phyloP scores from a whole-genome alignment of 1,284 basidiomycete species.

The Malassezia equina region DNA sequence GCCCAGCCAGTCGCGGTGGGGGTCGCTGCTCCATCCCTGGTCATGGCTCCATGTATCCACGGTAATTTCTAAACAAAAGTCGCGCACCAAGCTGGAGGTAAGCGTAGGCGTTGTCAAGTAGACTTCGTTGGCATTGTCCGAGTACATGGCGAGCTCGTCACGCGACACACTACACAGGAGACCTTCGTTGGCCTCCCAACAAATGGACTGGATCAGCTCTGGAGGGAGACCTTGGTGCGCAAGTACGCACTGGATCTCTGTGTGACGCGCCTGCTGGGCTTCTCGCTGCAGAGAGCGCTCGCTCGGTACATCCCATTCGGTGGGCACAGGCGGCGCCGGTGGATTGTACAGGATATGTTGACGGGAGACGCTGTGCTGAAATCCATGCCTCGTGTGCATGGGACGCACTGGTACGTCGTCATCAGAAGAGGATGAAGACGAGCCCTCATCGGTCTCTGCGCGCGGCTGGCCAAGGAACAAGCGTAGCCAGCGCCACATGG shows the following conservation, averaged over 20 bases:
- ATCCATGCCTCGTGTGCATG: not conserved
- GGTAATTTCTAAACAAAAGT: not conserved
- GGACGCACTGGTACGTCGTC: not conserved
- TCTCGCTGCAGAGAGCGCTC: not conserved
- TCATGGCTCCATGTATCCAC: conserved; percentile 17
- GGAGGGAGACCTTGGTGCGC: conserved; percentile 4
- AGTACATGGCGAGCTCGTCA: not conserved
- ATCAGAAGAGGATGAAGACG: not conserved
- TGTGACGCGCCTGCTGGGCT: not conserved
- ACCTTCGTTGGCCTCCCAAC: conserved; percentile 1
- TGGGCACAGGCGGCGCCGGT: not conserved
- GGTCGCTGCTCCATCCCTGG: conserved; percentile 17
- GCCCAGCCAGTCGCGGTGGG: conserved; percentile 10
- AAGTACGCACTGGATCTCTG: not conserved
- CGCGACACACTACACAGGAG: conserved; percentile 2
- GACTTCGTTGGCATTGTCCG: conserved; percentile 7
- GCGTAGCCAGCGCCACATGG: not conserved
- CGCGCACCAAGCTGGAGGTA: not conserved
- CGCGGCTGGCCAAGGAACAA: not conserved
- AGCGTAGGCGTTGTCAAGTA: conserved; percentile 10
- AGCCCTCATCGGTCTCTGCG: not conserved
- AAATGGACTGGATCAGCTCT: conserved; percentile 1
- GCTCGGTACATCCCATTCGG: not conserved
- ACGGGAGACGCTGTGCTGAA: not conserved
- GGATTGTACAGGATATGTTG: not conserved